A percentile compares a stretch with the other conserved stretches of the same genome.
Evolutionary conservation across 805 yeast species (phyloP).

Genomic region (Jamesozyma spencerorum): DNA sequence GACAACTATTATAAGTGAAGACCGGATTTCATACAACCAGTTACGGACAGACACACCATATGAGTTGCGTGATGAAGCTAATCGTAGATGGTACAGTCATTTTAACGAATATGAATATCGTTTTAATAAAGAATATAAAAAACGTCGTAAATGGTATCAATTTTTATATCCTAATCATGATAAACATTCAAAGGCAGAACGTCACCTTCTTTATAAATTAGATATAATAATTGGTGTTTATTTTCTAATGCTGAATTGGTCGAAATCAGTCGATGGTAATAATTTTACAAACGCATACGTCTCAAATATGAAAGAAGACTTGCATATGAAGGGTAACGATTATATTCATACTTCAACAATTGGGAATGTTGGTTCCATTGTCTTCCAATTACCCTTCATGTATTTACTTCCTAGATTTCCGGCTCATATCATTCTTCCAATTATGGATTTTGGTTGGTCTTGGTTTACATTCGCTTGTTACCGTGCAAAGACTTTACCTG

Average conservation of each 20-base stretch:
- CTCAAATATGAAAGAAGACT: constrained; percentile 51
- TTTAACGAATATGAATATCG: constrained; percentile 47
- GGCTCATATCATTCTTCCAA: constrained; percentile 39
- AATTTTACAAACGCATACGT: constrained; percentile 61
- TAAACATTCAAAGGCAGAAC: constrained; percentile 36
- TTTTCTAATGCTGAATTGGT: constrained; percentile 56
- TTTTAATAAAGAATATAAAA: constrained; percentile 26
- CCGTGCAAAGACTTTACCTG: constrained; percentile 39
- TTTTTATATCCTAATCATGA: constrained; percentile 30
- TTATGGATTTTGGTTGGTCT: constrained; percentile 61
- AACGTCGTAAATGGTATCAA: constrained; percentile 28
- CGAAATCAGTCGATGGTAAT: constrained; percentile 53
- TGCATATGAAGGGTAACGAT: constrained; percentile 54
- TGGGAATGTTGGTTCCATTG: constrained; percentile 51
- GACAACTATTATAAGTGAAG: background rate
- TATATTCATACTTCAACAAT: constrained; percentile 50
- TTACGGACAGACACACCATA: constrained; percentile 28
- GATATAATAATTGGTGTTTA: constrained; percentile 49
- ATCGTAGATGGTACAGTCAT: constrained; percentile 37
- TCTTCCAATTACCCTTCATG: constrained; percentile 60
- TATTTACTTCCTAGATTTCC: constrained; percentile 49
- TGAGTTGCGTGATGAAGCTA: constrained; percentile 34
- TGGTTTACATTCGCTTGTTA: constrained; percentile 51
- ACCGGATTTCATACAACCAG: constrained; percentile 3
- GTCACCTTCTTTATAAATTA: constrained; percentile 40